Percentiles rank a stretch among this genome's conserved stretches.
Conservation (phyloP, 371 early-diverging fungal species). For the Basidiobolus meristosporus region DNA sequence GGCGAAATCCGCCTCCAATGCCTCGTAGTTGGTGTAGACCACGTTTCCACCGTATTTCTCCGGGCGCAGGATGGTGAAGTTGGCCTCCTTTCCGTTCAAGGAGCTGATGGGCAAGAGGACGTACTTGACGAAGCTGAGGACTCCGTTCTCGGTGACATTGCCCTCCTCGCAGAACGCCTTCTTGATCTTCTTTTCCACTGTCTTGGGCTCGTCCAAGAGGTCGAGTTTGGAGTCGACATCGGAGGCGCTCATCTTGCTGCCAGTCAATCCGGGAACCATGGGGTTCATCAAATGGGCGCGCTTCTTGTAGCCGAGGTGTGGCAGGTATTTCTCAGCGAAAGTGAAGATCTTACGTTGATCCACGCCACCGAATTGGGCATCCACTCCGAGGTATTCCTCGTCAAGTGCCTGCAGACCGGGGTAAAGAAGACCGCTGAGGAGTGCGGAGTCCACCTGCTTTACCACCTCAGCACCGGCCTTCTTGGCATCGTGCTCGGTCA, state of each 20-base stretch:
- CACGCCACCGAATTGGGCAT: slow-evolving; percentile 99
- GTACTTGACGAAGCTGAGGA: slow-evolving; percentile 73
- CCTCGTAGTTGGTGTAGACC: slow-evolving; percentile 45
- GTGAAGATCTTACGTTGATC: slow-evolving; percentile 99
- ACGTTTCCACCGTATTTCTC: slow-evolving; percentile 82
- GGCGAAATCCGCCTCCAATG: slow-evolving; percentile 72
- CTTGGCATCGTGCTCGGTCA: slow-evolving; percentile 93
- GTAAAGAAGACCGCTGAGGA: slow-evolving; percentile 91
- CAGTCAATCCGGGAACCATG: slow-evolving; percentile 98
- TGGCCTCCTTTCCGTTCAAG: slow-evolving; percentile 24
- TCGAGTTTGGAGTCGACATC: slow-evolving; percentile 98
- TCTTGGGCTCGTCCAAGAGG: slow-evolving; percentile 73
- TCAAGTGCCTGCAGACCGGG: slow-evolving; percentile 99
- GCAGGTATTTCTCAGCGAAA: slow-evolving; percentile 94
- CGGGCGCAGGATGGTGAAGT: slow-evolving; percentile 52
- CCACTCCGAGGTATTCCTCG: slow-evolving; percentile 95
- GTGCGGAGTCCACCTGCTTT: slow-evolving; percentile 94
- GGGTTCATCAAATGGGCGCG: slow-evolving; percentile 98
- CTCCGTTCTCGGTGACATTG: slow-evolving; percentile 86
- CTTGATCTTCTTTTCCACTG: slow-evolving; percentile 82
- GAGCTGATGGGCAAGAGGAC: slow-evolving; percentile 80
- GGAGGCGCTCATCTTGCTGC: slow-evolving; percentile 96
- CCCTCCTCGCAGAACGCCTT: slow-evolving; percentile 98
- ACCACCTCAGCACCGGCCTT: slow-evolving; percentile 99
- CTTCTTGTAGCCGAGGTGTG: slow-evolving; percentile 92